phyloP scores from a whole-genome alignment of 306 rosid species.

The Quercus agrifolia region DNA sequence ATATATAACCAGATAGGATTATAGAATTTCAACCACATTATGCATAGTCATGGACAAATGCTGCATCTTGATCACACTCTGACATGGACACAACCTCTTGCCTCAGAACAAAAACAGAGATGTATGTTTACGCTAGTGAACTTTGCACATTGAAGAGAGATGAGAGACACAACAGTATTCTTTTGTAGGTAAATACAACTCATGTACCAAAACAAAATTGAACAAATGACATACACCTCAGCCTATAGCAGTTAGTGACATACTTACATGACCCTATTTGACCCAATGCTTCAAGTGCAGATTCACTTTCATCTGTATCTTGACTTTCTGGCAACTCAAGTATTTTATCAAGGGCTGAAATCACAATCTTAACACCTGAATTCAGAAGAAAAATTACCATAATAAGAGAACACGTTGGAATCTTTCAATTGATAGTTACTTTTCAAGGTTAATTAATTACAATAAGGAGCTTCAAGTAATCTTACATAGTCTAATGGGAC shows the following conservation, averaged over 20 bases:
- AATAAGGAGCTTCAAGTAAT: neutral
- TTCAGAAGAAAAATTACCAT: constrained; percentile 18
- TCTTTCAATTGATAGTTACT: neutral
- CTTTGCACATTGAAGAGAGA: neutral
- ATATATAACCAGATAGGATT: neutral
- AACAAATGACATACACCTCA: neutral
- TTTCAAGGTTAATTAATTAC: neutral
- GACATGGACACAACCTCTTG: neutral
- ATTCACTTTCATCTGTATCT: constrained; percentile 70
- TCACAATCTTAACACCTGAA: constrained; percentile 57
- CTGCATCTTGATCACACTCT: neutral
- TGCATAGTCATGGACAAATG: neutral
- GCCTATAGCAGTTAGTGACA: constrained; percentile 14
- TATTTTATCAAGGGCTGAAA: constrained; percentile 63
- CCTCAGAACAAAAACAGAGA: neutral
- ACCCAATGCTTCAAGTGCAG: constrained; percentile 91
- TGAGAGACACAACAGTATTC: neutral
- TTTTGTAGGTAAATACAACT: neutral
- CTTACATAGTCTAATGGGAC: neutral
- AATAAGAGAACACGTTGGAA: constrained; percentile 5
- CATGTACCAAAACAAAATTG: neutral
- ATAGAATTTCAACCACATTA: neutral
- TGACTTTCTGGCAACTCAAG: constrained; percentile 53
- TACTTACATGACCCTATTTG: constrained; percentile 86
- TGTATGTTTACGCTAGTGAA: neutral